These are phyloP conservation scores for Cicer pinnatifidum DNA, from an alignment of 306 rosid species.

Conservation along the genomic window DNA sequence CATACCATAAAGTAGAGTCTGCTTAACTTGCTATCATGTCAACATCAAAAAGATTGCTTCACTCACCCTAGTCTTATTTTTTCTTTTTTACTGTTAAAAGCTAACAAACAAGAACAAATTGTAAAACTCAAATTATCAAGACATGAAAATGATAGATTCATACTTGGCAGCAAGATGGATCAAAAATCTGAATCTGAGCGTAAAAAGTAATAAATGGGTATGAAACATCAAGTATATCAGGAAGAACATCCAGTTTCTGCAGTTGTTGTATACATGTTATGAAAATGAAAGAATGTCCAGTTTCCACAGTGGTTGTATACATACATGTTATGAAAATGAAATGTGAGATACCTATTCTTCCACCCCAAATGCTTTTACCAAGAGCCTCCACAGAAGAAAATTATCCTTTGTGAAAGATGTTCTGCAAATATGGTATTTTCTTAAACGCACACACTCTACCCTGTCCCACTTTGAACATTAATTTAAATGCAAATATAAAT, in stretches of 20 bases:
- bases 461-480: neutral
- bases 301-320: neutral
- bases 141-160: slow-evolving; percentile 33
- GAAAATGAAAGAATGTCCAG: neutral
- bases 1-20: neutral
- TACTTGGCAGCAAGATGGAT: slow-evolving; percentile 33
- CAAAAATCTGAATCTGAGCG: neutral
- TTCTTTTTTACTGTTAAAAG: slow-evolving; percentile 3
- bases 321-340: neutral
- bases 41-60: slow-evolving; percentile 26
- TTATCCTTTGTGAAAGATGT: slow-evolving; percentile 16
- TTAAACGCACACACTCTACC: neutral
- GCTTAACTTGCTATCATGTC: slow-evolving; percentile 30
- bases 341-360: slow-evolving; percentile 1
- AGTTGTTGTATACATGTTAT: slow-evolving; percentile 7
- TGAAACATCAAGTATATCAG: neutral
- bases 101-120: neutral
- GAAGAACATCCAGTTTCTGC: neutral
- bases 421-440: neutral
- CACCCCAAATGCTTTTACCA: slow-evolving; percentile 3
- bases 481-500: slow-evolving; percentile 1
- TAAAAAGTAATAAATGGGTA: neutral
- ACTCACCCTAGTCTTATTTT: slow-evolving; percentile 12
- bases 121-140: slow-evolving; percentile 7
- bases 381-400: neutral